Base-by-base conservation (phyloP, 768 basidiomycete species). In the Boletus fagicola region DNA sequence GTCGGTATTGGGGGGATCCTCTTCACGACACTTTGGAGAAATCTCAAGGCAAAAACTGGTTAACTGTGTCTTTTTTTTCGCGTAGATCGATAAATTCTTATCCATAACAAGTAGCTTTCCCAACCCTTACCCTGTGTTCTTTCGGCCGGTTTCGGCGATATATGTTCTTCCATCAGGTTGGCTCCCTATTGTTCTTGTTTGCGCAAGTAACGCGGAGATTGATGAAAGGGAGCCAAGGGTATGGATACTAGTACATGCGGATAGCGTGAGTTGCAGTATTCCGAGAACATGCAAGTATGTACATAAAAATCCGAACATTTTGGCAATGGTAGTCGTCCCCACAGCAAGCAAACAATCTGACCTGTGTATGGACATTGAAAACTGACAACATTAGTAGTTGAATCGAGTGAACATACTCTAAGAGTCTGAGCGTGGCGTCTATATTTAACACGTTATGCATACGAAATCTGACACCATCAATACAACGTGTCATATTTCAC, bases 31-130 rank as follows among this genome's bases (percentile, higher is more conserved):
- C 68, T 87, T 2, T 88, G 86, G 87, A 81, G 72, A 62, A 76
- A 84, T 44, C 68, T 88, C 57, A 87, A 88, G 67, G 80, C 86
- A 2, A 87, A 85, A 63, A 81, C 76, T 1, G 85, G 85, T n/a
- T 83, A 59, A 45, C 42, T 28, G 20, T 8, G n/a, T n/a, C 45
- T 24, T 10, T 40, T 40, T 35, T 45, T 45, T 31, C 48, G n/a
- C 10, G 40, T 22, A 47, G 46, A 44, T 54, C 24, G 24, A 35
- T 22, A 28, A 7, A 15, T 56, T 57, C 26, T 53, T 50, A 33
- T 46, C 46, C 26, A 6, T 46, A 16, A 4, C 16, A 59, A 8
- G 20, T 16, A 13, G 18, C 28, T 40, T 40, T 55, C 42, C 24
- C n/a, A 42, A 36, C 45, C 13, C 33, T 26, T 45, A 39, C 44